Evolutionary conservation across 768 basidiomycete genomes (phyloP).

Genomic region (Boletus reticulatus): DNA sequence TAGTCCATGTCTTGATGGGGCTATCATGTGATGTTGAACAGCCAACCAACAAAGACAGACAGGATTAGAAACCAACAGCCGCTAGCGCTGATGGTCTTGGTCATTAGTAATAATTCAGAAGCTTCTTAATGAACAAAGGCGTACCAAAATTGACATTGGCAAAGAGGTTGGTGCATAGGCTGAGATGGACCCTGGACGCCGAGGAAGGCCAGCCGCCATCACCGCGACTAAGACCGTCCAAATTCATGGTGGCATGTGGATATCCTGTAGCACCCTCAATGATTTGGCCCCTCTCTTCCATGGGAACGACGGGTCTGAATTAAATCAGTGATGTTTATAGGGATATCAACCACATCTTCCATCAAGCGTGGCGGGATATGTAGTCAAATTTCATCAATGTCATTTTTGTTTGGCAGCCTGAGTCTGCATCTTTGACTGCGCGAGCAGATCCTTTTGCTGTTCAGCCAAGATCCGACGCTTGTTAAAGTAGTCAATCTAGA

Average conservation of each 20-base stretch:
- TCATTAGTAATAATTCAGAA: neutral
- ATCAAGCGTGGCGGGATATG: too few relatives aligned
- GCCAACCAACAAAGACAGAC: neutral
- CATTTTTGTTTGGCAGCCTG: conserved; percentile 26
- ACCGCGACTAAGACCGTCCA: too few relatives aligned
- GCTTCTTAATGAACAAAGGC: neutral
- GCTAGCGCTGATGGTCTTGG: neutral
- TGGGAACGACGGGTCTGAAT: too few relatives aligned
- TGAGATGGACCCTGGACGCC: too few relatives aligned
- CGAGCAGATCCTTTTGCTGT: conserved; percentile 69
- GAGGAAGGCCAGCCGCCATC: too few relatives aligned
- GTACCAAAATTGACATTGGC: neutral
- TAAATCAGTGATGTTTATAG: too few relatives aligned
- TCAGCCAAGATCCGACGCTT: conserved; percentile 81
- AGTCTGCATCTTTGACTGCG: conserved; percentile 4
- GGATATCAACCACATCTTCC: too few relatives aligned
- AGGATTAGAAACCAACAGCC: neutral
- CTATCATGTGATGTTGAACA: neutral
- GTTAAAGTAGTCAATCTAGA: conserved; percentile 92
- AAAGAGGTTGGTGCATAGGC: too few relatives aligned
- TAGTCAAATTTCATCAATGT: too few relatives aligned
- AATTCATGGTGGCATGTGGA: too few relatives aligned
- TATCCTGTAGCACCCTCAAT: too few relatives aligned
- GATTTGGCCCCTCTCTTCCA: too few relatives aligned
- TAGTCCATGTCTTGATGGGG: neutral